Evolutionary conservation across 1,139 yeast genomes (phyloP), one percentile per base, ranked within the genome.

Genomic region (Pneumocystis murina): DNA sequence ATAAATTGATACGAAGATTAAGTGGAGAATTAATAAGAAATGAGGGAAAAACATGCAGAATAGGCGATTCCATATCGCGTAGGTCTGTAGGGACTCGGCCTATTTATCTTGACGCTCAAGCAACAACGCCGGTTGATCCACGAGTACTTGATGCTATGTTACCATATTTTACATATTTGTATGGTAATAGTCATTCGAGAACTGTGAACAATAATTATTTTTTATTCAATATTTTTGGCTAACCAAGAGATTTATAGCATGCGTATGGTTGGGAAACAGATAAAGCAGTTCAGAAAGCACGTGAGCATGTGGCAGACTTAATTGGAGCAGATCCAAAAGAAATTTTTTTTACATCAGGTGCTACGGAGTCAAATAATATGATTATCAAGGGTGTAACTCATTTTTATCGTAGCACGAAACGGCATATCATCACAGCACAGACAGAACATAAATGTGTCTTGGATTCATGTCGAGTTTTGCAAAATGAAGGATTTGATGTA

Each of bases 191-290:
- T 16, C 99, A 92, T 75, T 89, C 97, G 3, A 84, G 95, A 64
- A 94, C 98, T 16, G 55, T 48, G 28, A 48, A 28, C 16, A 10
- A n/a, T 16, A 1, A 20, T 8, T 35, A 61, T 24, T 2, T 12
- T 20, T 2, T 24, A 20, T 12, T 36, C 14, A 20, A 10, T 12
- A 16, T 14, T 14, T 17, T 5, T n/a, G 14, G 59, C n/a, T 40
- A 24, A 43, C 39, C 14, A 28, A 3, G 14, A 39, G 35, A 48
- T 61, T 7, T 24, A 12, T 48, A 48, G 55, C 97, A 92, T 73
- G 83, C 96, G n/a, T 92, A 92, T 73, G 99, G 99, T 48, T 92
- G 99, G 99, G 99, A 92, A 76, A 87, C 98, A 5, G 97, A 91
- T 66, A 82, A 82, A 70, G 96, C 87, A 66, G 95, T 94, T 43